phyloP scores from a whole-genome alignment of 805 yeast genomes.

The Barnettozyma sucrosica region DNA sequence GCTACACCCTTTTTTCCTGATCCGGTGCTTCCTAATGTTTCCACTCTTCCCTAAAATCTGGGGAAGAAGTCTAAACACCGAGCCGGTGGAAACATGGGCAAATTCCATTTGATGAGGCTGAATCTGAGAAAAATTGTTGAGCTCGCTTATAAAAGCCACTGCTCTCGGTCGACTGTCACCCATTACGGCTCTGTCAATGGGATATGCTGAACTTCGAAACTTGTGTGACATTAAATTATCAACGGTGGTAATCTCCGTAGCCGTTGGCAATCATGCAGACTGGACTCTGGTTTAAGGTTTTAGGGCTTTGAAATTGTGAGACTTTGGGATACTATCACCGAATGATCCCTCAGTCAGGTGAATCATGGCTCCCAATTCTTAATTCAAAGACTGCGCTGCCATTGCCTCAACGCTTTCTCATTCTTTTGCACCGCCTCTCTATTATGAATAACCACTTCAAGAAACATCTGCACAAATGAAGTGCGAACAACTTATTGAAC shows the following conservation, averaged over 20 bases:
- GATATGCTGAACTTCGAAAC: background rate
- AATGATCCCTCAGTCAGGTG: background rate
- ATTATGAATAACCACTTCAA: too few relatives aligned
- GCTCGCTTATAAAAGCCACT: background rate
- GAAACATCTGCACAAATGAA: too few relatives aligned
- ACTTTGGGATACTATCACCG: background rate
- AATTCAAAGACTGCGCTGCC: background rate
- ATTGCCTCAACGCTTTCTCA: background rate
- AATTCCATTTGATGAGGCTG: background rate
- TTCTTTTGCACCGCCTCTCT: background rate
- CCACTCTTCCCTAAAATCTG: background rate
- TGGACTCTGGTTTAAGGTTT: background rate
- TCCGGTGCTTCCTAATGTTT: background rate
- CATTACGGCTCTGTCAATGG: background rate
- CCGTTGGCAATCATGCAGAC: background rate
- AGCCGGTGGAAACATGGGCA: conserved; percentile 1
- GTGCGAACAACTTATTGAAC: too few relatives aligned
- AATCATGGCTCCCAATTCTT: background rate
- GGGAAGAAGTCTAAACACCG: background rate
- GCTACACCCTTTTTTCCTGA: background rate
- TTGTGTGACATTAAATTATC: background rate
- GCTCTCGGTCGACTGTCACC: conserved; percentile 1
- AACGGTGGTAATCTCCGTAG: background rate
- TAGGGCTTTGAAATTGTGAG: background rate
- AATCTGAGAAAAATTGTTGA: background rate